Evolutionary conservation across 768 basidiomycete species (phyloP).

Genomic region (Trametes coccinea): DNA sequence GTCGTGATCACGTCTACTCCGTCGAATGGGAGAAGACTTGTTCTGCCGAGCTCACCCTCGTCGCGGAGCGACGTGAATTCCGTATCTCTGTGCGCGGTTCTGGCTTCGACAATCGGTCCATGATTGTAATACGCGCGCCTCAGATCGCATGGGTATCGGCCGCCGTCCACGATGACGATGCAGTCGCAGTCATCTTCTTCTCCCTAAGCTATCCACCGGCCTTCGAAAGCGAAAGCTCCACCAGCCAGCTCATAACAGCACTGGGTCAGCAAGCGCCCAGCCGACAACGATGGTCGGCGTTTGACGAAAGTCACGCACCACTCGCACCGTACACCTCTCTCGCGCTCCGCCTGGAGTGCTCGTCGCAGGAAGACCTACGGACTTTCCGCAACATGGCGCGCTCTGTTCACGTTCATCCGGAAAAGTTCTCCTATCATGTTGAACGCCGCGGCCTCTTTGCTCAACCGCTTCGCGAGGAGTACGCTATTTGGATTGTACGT

Average conservation of each 20-base stretch:
- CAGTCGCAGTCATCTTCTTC: slow-evolving; percentile 41
- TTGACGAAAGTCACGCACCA: slow-evolving; percentile 40
- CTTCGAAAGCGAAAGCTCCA: slow-evolving; percentile 33
- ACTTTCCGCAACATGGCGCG: slow-evolving; percentile 42
- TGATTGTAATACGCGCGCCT: slow-evolving; percentile 46
- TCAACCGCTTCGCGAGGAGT: slow-evolving; percentile 29
- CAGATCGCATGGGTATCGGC: slow-evolving; percentile 44
- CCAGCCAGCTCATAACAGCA: no score
- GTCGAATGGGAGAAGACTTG: slow-evolving; percentile 53
- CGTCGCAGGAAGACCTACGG: slow-evolving; percentile 33
- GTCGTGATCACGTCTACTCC: slow-evolving; percentile 58
- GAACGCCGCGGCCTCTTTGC: slow-evolving; percentile 50
- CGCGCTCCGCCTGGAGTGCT: slow-evolving; percentile 52
- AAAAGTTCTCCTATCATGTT: slow-evolving; percentile 39
- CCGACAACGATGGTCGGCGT: slow-evolving; percentile 40
- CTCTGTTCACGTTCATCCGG: slow-evolving; percentile 37
- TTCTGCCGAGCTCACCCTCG: slow-evolving; percentile 36
- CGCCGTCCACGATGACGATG: slow-evolving; percentile 31
- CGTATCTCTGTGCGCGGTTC: slow-evolving; percentile 36
- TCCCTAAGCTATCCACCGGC: slow-evolving; percentile 43
- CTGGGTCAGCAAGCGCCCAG: not conserved
- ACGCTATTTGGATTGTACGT: slow-evolving; percentile 35
- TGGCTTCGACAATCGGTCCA: slow-evolving; percentile 21
- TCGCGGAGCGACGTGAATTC: slow-evolving; percentile 48
- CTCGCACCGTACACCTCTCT: slow-evolving; percentile 55